Evolutionary conservation across 805 yeast genomes (phyloP).

Genomic region (Wickerhamiella qilinensis): DNA sequence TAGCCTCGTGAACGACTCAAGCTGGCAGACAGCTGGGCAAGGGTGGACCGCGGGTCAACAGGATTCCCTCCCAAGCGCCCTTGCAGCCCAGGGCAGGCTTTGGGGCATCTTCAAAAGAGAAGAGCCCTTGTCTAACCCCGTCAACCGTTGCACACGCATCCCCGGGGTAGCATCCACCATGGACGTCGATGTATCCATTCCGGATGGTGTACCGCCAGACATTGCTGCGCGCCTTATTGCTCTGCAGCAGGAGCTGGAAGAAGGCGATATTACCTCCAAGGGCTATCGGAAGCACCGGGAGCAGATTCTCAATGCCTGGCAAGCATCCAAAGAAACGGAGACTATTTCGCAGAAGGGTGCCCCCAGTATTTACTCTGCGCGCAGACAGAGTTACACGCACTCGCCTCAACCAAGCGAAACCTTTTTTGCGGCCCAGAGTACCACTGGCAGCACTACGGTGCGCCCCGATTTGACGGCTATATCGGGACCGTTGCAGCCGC

Average conservation of each 20-base stretch:
- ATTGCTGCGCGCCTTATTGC: constrained; percentile 14
- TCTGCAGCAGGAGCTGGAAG: constrained; percentile 22
- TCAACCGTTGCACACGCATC: too few species aligned
- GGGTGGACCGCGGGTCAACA: too few species aligned
- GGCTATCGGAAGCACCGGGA: constrained; percentile 50
- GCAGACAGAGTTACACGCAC: constrained; percentile 9
- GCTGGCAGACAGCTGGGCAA: too few species aligned
- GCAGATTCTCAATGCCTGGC: constrained; percentile 18
- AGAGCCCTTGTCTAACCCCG: too few species aligned
- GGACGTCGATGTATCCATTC: constrained; percentile 14
- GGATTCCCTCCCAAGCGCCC: too few species aligned
- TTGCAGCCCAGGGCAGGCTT: too few species aligned
- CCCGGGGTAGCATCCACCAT: too few species aligned
- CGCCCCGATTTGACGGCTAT: constrained; percentile 1
- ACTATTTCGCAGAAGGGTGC: not conserved
- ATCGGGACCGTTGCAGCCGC: constrained; percentile 10
- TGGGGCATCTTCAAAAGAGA: too few species aligned
- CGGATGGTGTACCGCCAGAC: constrained; percentile 17
- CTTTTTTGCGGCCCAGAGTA: too few species aligned
- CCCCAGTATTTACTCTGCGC: constrained; percentile 3
- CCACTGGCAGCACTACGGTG: too few species aligned
- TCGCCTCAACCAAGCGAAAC: not conserved
- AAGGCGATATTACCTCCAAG: constrained; percentile 58
- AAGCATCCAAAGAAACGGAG: not conserved
- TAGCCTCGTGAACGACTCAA: too few species aligned